A percentile compares a stretch with the other conserved stretches of the same genome.
Conservation (phyloP, 108 stramenopile species). For the Conticribra weissflogii region DNA sequence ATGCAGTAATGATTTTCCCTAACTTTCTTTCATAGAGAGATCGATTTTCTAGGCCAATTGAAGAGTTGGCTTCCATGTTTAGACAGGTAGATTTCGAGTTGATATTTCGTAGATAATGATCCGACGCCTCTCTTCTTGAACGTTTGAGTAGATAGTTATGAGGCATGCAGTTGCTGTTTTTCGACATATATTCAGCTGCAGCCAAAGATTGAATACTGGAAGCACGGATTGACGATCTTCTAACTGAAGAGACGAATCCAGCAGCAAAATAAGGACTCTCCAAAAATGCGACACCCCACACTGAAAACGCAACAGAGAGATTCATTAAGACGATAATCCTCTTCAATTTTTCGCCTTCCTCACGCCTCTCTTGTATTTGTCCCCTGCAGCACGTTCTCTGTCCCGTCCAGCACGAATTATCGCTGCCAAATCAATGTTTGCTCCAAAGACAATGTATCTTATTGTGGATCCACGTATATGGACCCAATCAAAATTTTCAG, state of each 20-base stretch:
- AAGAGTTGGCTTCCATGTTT: no score
- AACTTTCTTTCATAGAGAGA: conserved; percentile 43
- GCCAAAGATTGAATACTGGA: no score
- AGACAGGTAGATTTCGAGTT: no score
- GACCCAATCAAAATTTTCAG: conserved; percentile 25
- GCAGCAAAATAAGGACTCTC: neutral
- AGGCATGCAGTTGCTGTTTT: no score
- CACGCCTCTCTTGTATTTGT: conserved; percentile 68
- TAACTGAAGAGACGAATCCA: conserved; percentile 1
- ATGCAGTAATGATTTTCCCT: conserved; percentile 33
- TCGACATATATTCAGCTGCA: no score
- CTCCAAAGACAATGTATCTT: conserved; percentile 83
- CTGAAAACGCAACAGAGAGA: conserved; percentile 13
- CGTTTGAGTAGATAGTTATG: no score
- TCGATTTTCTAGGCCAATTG: neutral
- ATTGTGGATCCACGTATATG: conserved; percentile 75
- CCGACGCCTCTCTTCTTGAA: no score
- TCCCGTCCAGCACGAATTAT: conserved; percentile 55
- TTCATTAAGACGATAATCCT: conserved; percentile 1
- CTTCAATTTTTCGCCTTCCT: conserved; percentile 43
- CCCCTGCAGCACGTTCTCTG: conserved; percentile 59
- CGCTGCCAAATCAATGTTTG: conserved; percentile 53
- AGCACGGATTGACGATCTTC: no score
- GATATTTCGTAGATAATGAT: no score
- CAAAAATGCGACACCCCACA: conserved; percentile 4